Evolutionary conservation across 208 protist genomes (phyloP), one percentile per base, ranked within the genome.

Genomic region (Trypanosoma platydactyli): DNA sequence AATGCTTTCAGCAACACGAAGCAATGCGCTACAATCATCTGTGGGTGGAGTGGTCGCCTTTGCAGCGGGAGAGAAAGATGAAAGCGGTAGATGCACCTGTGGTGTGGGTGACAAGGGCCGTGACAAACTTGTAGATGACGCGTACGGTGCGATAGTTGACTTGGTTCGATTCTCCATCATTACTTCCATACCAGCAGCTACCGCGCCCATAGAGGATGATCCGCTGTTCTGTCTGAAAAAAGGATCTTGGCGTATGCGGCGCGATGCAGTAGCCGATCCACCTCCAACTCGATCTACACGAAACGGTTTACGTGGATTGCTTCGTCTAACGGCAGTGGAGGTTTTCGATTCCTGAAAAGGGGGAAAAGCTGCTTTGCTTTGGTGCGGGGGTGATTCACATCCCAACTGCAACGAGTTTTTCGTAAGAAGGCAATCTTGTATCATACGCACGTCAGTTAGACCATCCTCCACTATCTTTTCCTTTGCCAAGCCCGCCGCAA

Each of bases 211-310:
- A 40, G 29, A 5, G 30, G 33, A 1, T 4, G 22, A 56, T 25
- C 41, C 52, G 20, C 3, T n/a, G 55, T 33, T 27, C 12, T 33
- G 29, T 18, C 18, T 25, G 15, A 41, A 24, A 29, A n/a, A 22
- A 9, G 6, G 49, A 24, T 41, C 41, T 5, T 22, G 24, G 22
- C 40, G 25, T 20, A 49, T 25, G 16, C n/a, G 38, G 25, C 64
- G 64, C 22, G 33, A 9, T 48, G 48, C 60, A 25, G 68, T 73
- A 30, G 57, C 68, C 13, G 51, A 53, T 18, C 68, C 68, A 56
- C 62, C 58, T 0, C 60, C 68, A 3, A 73, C 22, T 45, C 68
- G 68, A 53, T 73, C 33, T 33, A 73, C 68, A 22, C 68, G 68
- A 66, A 73, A 73, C 54, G 68, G 68, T 25, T 33, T 58, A 53